Percentiles rank a stretch among this genome's conserved stretches.
Evolutionary conservation across 2,329 filamentous ascomycete species (phyloP).

Genomic region (Sarocladium brachiariae): DNA sequence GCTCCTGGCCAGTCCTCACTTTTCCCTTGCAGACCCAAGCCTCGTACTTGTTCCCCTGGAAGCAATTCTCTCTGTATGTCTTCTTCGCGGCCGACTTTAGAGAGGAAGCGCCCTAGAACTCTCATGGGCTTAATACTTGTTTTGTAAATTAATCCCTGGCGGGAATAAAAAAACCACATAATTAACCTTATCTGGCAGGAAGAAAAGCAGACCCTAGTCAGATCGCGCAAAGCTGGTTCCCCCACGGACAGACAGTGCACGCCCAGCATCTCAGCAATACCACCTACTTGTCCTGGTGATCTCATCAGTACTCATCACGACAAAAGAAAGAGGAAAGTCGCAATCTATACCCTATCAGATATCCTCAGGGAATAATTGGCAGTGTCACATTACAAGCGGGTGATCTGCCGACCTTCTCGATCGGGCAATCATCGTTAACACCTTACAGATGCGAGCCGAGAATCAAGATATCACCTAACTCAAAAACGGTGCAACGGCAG

Average conservation of each 20-base stretch:
- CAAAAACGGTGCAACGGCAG: neutral
- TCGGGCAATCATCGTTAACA: constrained; percentile 3
- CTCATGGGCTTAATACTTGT: neutral
- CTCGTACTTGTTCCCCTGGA: neutral
- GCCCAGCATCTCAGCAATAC: constrained; percentile 6
- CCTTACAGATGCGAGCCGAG: neutral
- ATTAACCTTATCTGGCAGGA: neutral
- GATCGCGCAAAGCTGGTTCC: neutral
- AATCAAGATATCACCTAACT: neutral
- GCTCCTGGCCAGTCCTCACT: neutral
- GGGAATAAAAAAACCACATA: neutral
- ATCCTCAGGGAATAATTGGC: neutral
- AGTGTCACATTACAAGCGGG: constrained; percentile 4
- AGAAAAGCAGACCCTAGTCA: neutral
- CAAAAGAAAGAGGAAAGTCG: constrained; percentile 7
- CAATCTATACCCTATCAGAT: neutral
- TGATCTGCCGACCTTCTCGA: constrained; percentile 9
- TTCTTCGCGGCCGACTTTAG: neutral
- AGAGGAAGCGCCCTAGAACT: neutral
- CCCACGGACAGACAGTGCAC: neutral
- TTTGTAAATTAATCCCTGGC: neutral
- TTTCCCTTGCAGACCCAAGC: neutral
- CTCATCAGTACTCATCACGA: neutral
- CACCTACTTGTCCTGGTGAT: constrained; percentile 8
- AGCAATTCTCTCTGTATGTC: neutral